Evolutionary conservation across 208 protist genomes (phyloP), one percentile per base, ranked within the genome.

Genomic region (Trypanosoma theileri): DNA sequence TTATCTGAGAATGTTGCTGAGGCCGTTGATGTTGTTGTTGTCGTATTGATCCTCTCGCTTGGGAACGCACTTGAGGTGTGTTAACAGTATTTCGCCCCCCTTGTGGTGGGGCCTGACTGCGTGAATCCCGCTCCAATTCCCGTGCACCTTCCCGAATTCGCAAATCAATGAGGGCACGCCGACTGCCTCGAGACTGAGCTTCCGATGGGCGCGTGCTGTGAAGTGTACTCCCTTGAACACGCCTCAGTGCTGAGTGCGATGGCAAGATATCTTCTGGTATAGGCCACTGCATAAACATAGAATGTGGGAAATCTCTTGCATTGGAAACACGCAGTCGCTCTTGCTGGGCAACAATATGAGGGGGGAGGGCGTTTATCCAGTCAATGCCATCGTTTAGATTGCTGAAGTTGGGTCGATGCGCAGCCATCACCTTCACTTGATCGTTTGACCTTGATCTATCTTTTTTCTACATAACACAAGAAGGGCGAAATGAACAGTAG

Each of bases 371-470:
- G 46, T 75, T 69, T 26, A 14, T 46, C 74, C 74, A 80, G 52
- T 80, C 74, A 57, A 80, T 63, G 35, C 74, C 74, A 57, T 80
- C 74, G 40, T 71, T 53, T 4, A 80, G 26, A 35, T 79, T 71
- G 19, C 46, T 57, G 56, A 79, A 79, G 60, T 79, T 59, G 17
- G 73, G 61, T 41, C 51, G 52, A 12, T 12, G 60, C 31, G 16
- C 8, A 4, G 60, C 42, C 50, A 56, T 62, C 42, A 26, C 45
- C 17, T 35, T 24, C 41, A 10, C 1, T 50, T 48, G 28, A 35
- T 35, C 6, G 4, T 35, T 6, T 35, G 28, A 35, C 28, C 28
- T 35, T 35, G 28, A 8, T 6, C 6, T 35, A 35, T 35, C 28
- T 1, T 35, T 35, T 35, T 35, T 35, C 28, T 35, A 35, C 28